Percentiles rank a stretch among this genome's conserved stretches.
phyloP scores from a whole-genome alignment of 2,329 filamentous ascomycete genomes.

The Aspergillus chevalieri region DNA sequence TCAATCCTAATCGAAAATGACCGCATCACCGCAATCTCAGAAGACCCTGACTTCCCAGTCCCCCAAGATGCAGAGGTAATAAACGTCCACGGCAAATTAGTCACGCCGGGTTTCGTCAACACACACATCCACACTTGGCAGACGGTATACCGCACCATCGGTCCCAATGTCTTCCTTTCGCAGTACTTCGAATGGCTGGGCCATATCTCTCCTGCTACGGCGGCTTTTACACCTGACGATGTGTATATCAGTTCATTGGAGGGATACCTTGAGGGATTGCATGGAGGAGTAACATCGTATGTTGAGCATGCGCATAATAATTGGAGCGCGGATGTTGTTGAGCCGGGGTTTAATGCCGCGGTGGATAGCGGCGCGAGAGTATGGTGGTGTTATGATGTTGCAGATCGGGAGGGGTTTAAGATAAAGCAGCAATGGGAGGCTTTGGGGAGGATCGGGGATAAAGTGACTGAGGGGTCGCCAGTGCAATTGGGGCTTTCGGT shows the following conservation, averaged over 20 bases:
- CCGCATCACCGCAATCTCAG: background rate
- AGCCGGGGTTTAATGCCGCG: background rate
- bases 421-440: background rate
- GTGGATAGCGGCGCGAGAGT: too few relatives aligned
- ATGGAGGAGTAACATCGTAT: background rate
- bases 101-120: background rate
- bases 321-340: background rate
- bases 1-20: background rate
- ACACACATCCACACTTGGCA: constrained; percentile 47
- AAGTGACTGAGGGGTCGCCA: background rate
- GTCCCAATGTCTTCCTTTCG: constrained; percentile 45
- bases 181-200: constrained; percentile 38
- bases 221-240: background rate
- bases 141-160: constrained; percentile 50
- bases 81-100: background rate
- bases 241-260: background rate
- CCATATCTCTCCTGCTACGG: background rate
- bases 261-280: background rate
- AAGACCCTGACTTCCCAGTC: background rate
- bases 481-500: background rate
- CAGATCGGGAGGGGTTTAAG: too few relatives aligned
- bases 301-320: background rate
- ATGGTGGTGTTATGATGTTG: too few relatives aligned
- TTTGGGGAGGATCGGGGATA: background rate
- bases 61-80: background rate